Evolutionary conservation across 2,329 filamentous ascomycete genomes (phyloP).

Genomic region (Fusarium nanum): DNA sequence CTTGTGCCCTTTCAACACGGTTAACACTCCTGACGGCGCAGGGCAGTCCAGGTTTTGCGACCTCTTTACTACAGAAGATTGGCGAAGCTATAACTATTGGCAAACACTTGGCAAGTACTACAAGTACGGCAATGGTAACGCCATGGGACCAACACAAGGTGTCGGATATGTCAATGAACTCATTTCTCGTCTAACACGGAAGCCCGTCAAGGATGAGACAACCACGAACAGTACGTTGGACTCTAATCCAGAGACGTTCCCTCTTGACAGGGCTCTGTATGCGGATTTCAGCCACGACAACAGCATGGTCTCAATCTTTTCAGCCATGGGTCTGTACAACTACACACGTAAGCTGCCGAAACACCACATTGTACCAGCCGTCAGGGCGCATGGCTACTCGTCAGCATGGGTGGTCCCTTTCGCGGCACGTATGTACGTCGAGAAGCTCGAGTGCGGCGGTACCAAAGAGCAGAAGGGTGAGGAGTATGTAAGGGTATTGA

Average conservation of each 20-base stretch:
- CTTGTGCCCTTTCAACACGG: conserved; percentile 85
- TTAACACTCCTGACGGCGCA: conserved; percentile 66
- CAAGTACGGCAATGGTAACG: conserved; percentile 79
- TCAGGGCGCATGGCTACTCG: conserved; percentile 74
- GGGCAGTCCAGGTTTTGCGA: conserved; percentile 76
- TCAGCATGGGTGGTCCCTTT: conserved; percentile 87
- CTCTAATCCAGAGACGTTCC: conserved; percentile 74
- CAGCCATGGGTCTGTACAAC: conserved; percentile 83
- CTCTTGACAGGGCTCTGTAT: conserved; percentile 75
- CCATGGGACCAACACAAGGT: conserved; percentile 84
- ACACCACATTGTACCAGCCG: conserved; percentile 60
- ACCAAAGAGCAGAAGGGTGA: conserved; percentile 73
- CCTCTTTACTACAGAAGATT: conserved; percentile 79
- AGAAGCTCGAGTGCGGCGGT: conserved; percentile 79
- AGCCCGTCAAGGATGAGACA: conserved; percentile 77
- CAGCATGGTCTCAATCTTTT: conserved; percentile 80
- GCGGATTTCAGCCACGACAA: conserved; percentile 96
- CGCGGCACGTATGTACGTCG: conserved; percentile 82
- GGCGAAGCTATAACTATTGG: conserved; percentile 83
- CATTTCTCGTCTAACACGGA: conserved; percentile 78
- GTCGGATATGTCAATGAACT: conserved; percentile 91
- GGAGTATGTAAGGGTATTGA: conserved; percentile 80
- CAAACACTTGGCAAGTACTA: conserved; percentile 87
- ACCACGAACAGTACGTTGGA: conserved; percentile 84
- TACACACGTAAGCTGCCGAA: conserved; percentile 66